Conservation (phyloP, 257 asterid genomes). For the Solanum ossicruentum region DNA sequence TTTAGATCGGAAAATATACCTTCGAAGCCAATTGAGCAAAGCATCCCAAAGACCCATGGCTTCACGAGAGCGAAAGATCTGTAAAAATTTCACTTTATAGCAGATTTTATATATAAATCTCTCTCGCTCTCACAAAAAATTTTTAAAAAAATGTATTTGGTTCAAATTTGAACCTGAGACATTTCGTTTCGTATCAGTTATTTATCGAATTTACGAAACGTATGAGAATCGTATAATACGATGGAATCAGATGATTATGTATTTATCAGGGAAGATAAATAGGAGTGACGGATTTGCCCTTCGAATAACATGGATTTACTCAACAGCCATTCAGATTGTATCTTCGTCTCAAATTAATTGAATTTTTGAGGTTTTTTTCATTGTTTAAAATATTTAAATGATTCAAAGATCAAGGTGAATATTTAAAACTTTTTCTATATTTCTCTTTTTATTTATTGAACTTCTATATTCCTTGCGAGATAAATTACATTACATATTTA, state of each 20-base stretch:
- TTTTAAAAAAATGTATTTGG: background rate
- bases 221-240: background rate
- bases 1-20: slow-evolving; percentile 19
- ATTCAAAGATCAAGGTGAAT: too few relatives aligned
- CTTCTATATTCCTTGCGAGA: too few relatives aligned
- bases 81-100: background rate
- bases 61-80: slow-evolving; percentile 7
- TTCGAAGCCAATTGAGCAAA: slow-evolving; percentile 97
- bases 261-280: background rate
- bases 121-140: background rate
- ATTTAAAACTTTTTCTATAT: too few relatives aligned
- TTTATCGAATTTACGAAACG: background rate
- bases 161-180: background rate
- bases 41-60: slow-evolving; percentile 93
- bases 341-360: too few relatives aligned
- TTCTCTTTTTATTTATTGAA: too few relatives aligned
- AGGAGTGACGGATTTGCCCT: background rate
- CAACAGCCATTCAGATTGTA: background rate
- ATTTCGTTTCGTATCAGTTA: background rate
- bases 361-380: too few relatives aligned
- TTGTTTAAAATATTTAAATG: too few relatives aligned
- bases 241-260: background rate
- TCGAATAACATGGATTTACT: background rate
- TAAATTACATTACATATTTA: too few relatives aligned
- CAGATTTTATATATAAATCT: background rate